Evolutionary conservation across 371 early-diverging fungal genomes (phyloP).

Genomic region (Mucor lusitanicus): DNA sequence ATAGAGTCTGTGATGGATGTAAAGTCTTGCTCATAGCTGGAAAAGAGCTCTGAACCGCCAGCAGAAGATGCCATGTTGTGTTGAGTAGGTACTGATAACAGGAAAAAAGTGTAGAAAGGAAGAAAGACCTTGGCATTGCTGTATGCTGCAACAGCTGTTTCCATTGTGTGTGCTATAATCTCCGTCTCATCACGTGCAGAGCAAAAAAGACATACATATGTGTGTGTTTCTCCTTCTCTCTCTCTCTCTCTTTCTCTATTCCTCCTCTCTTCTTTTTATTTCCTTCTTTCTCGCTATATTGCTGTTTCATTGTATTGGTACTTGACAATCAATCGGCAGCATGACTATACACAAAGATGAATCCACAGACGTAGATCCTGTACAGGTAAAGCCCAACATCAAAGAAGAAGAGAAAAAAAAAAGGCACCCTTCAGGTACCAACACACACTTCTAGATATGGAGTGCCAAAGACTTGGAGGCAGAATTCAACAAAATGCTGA

Average conservation of each 20-base stretch:
- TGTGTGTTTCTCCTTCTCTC: not conserved
- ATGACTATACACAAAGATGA: slow-evolving; percentile 29
- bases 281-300: not conserved
- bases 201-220: not conserved
- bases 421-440: slow-evolving; percentile 4
- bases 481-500: slow-evolving; percentile 23
- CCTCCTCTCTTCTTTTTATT: not conserved
- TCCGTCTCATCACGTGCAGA: not conserved
- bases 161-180: not conserved
- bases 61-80: slow-evolving; percentile 39
- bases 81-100: not conserved
- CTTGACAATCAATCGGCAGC: not conserved
- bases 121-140: not conserved
- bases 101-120: not conserved
- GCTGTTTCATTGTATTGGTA: not conserved
- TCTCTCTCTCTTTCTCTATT: not conserved
- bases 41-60: slow-evolving; percentile 76
- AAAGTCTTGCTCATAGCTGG: slow-evolving; percentile 88
- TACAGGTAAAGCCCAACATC: slow-evolving; percentile 23
- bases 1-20: slow-evolving; percentile 65
- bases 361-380: slow-evolving; percentile 24
- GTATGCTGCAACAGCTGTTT: not conserved
- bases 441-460: slow-evolving; percentile 11
- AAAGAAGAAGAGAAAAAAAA: not conserved
- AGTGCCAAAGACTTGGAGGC: slow-evolving; percentile 31